Evolutionary conservation across 441 rosid genomes (phyloP).

Genomic region (Corymbia citriodora): DNA sequence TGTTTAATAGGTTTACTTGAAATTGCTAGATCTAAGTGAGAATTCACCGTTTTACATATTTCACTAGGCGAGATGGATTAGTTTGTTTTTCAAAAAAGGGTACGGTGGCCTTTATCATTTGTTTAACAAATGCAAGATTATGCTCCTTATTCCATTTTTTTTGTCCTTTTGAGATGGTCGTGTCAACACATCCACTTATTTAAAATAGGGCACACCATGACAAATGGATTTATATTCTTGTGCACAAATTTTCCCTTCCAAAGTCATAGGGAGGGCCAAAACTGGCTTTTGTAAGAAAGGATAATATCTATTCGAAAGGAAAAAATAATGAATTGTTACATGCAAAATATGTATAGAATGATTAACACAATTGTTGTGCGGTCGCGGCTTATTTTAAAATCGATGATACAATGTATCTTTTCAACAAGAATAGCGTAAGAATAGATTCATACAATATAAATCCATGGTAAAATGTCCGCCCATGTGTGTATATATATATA

Average conservation of each 20-base stretch:
- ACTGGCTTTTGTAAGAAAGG: background rate
- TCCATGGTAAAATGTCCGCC: too few species aligned
- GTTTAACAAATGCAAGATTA: background rate
- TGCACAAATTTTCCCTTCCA: background rate
- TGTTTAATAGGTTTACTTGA: background rate
- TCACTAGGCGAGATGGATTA: background rate
- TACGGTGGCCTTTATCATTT: background rate
- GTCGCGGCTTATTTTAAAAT: background rate
- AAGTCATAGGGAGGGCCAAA: background rate
- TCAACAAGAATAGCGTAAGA: too few species aligned
- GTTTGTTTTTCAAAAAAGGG: background rate
- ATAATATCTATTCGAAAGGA: background rate
- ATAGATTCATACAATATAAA: too few species aligned
- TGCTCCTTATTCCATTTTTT: background rate
- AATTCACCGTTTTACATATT: background rate
- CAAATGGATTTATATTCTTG: background rate
- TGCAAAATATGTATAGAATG: fast-evolving
- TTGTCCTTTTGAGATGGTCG: background rate
- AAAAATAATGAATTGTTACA: background rate
- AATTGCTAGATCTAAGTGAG: background rate
- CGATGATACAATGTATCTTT: background rate
- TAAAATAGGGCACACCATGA: fast-evolving
- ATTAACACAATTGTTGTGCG: background rate
- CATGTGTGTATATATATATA: background rate
- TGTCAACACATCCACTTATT: background rate